Percentiles rank a stretch among this genome's conserved stretches.
Conservation (phyloP, 345 rosid genomes). For the Rubroshorea leprosula region DNA sequence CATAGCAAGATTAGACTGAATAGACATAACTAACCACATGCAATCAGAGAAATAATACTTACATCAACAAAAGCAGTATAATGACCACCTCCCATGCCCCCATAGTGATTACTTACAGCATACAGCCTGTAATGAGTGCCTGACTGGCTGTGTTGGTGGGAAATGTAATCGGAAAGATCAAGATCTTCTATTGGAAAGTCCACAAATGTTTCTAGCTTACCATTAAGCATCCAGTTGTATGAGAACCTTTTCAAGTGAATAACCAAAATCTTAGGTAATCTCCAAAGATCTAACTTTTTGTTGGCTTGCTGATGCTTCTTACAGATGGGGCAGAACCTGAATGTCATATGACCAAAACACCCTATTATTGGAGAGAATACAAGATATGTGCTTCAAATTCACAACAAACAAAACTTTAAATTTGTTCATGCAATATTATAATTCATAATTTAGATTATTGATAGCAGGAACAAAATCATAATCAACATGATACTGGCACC, state of each 20-base stretch:
- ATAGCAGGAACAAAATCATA: background rate
- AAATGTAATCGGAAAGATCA: slow-evolving; percentile 50
- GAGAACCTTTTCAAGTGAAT: slow-evolving; percentile 71
- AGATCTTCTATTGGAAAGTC: slow-evolving; percentile 61
- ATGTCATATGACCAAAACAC: slow-evolving; percentile 6
- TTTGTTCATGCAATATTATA: background rate
- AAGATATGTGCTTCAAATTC: too few species aligned
- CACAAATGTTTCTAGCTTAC: slow-evolving; percentile 60
- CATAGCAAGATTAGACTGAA: too few species aligned
- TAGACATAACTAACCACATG: background rate
- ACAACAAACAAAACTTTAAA: slow-evolving; percentile 1
- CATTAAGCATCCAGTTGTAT: slow-evolving; percentile 44
- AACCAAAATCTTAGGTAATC: slow-evolving; percentile 60
- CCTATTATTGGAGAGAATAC: too few species aligned
- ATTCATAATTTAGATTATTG: background rate
- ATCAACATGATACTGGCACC: slow-evolving; percentile 6
- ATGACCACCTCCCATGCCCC: slow-evolving; percentile 76
- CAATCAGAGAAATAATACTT: slow-evolving; percentile 25
- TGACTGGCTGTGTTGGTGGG: slow-evolving; percentile 27
- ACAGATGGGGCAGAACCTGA: slow-evolving; percentile 65
- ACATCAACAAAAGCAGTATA: slow-evolving; percentile 65
- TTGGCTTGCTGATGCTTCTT: slow-evolving; percentile 56
- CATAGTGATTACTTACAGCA: slow-evolving; percentile 61
- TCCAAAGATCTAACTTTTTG: slow-evolving; percentile 74
- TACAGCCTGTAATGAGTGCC: slow-evolving; percentile 36